Conservation (phyloP, 176 grass and related monocot genomes). For the Raddia distichophylla region DNA sequence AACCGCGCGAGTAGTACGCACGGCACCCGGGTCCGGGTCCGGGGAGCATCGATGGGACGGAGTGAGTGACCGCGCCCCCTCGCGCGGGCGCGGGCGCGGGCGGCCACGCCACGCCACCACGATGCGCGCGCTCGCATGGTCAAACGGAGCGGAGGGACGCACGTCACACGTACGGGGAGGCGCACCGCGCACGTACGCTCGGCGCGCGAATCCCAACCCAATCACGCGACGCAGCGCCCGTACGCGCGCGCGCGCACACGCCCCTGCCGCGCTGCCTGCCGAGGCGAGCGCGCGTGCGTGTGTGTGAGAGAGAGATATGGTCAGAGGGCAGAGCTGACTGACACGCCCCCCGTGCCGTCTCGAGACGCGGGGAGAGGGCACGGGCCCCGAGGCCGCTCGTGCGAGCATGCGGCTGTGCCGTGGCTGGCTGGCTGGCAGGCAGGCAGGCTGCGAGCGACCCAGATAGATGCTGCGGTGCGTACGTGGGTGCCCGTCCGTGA, state of each 20-base stretch:
- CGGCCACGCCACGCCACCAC: background rate
- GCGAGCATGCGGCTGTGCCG: background rate
- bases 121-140: background rate
- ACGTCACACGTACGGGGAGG: background rate
- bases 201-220: conserved; percentile 14
- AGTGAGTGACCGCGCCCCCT: too few species aligned
- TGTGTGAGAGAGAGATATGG: conserved; percentile 4
- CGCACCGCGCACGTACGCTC: background rate
- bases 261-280: too few species aligned
- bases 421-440: background rate
- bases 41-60: too few species aligned
- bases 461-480: background rate
- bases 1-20: too few species aligned
- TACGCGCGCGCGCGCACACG: background rate
- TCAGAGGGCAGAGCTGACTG: conserved; percentile 13
- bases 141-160: background rate
- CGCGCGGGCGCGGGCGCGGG: too few species aligned
- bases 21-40: too few species aligned
- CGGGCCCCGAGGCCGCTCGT: background rate
- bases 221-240: background rate
- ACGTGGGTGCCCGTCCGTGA: too few species aligned
- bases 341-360: conserved; percentile 35
- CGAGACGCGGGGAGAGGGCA: conserved; percentile 19
- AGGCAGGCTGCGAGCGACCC: background rate
- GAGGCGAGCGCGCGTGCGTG: too few species aligned